Percentiles rank a stretch among this genome's conserved stretches.
phyloP scores from a whole-genome alignment of 2,329 filamentous ascomycete genomes.

The Penicillium occitanis region DNA sequence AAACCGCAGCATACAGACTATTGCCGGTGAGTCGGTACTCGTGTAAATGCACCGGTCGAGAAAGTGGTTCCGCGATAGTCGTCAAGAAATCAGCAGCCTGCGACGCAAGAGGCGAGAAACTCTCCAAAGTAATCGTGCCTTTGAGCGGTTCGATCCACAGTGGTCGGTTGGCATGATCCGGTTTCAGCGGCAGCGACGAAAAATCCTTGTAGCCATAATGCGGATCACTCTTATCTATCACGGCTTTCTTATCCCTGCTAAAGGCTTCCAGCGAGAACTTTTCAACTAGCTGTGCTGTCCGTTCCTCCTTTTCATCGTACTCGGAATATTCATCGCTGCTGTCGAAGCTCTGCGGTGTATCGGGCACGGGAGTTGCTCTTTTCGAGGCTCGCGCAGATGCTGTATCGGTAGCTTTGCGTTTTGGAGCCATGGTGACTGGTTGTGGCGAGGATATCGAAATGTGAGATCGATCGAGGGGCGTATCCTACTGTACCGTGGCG shows the following conservation, averaged over 20 bases:
- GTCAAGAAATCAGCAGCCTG: slow-evolving; percentile 93
- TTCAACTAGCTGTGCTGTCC: slow-evolving; percentile 52
- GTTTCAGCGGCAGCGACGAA: slow-evolving; percentile 77
- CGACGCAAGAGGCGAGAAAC: slow-evolving; percentile 82
- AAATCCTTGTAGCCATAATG: slow-evolving; percentile 71
- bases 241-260: slow-evolving; percentile 47
- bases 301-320: slow-evolving; percentile 50
- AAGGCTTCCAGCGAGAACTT: slow-evolving; percentile 56
- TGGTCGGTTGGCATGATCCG: slow-evolving; percentile 84
- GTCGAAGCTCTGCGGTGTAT: slow-evolving; percentile 43
- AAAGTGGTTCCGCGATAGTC: slow-evolving; percentile 90
- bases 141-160: slow-evolving; percentile 90
- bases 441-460: slow-evolving; percentile 6
- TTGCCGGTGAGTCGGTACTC: slow-evolving; percentile 91
- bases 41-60: slow-evolving; percentile 84
- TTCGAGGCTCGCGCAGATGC: slow-evolving; percentile 50
- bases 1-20: slow-evolving; percentile 92
- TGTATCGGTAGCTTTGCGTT: slow-evolving; percentile 51
- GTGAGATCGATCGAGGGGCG: not conserved
- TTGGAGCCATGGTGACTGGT: slow-evolving; percentile 60
- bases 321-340: slow-evolving; percentile 61
- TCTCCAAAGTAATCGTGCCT: slow-evolving; percentile 87
- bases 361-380: slow-evolving; percentile 48
- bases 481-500: not conserved
- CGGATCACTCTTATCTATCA: slow-evolving; percentile 49